Conservation (phyloP, 805 yeast species). For the Brettanomyces nanus region DNA sequence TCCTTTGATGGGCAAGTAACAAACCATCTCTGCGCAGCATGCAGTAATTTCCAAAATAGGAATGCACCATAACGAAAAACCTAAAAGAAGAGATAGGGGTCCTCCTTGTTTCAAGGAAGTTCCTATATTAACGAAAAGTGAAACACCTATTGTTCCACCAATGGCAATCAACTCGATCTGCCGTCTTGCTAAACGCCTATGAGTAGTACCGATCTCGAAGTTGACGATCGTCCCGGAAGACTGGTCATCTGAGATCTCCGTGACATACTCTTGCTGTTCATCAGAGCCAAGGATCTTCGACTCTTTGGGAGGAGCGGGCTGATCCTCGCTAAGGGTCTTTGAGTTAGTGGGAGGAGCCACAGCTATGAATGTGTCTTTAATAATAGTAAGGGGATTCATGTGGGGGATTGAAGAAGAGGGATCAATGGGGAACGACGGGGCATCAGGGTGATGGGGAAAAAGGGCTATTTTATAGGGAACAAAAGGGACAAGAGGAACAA, state of each 20-base stretch:
- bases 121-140: constrained; percentile 37
- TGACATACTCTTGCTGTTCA: neutral
- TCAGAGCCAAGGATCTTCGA: too few relatives aligned
- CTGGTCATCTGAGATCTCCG: neutral
- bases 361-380: neutral
- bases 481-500: too few relatives aligned
- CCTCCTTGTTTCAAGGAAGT: constrained; percentile 32
- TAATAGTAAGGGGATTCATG: neutral
- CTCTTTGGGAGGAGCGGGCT: too few relatives aligned
- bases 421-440: too few relatives aligned
- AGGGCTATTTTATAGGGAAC: too few relatives aligned
- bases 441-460: too few relatives aligned
- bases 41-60: constrained; percentile 35
- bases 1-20: constrained; percentile 34
- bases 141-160: constrained; percentile 45
- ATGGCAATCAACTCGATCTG: constrained; percentile 73
- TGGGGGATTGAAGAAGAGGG: too few relatives aligned
- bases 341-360: too few relatives aligned
- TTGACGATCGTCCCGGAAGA: neutral
- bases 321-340: too few relatives aligned
- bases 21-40: constrained; percentile 37
- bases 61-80: constrained; percentile 33
- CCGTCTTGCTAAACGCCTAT: constrained; percentile 48
- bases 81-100: constrained; percentile 31
- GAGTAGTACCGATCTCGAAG: constrained; percentile 20